These are phyloP conservation scores for Elsinoe ampelina DNA, from an alignment of 2,329 filamentous ascomycete species.

Conservation along the genomic window DNA sequence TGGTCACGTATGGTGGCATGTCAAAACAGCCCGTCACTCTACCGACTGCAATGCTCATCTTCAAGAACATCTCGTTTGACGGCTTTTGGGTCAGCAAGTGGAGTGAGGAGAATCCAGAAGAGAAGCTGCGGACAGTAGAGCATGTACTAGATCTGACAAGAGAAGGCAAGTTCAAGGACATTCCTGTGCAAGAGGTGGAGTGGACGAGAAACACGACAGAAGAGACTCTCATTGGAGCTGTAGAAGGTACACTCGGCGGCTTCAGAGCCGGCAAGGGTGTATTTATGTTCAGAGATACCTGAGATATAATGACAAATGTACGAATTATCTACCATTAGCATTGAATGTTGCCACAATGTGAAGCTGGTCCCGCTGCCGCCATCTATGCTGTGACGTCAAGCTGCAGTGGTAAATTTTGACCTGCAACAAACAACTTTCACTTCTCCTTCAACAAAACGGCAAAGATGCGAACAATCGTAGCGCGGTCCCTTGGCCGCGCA, in stretches of 20 bases:
- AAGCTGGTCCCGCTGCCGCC: background rate
- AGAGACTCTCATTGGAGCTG: slow-evolving; percentile 58
- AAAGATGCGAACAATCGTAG: background rate
- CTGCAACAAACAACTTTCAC: background rate
- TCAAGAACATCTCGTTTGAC: slow-evolving; percentile 79
- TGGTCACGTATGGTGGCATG: slow-evolving; percentile 97
- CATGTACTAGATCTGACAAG: slow-evolving; percentile 72
- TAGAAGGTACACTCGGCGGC: slow-evolving; percentile 73
- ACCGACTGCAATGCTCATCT: slow-evolving; percentile 80
- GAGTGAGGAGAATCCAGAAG: slow-evolving; percentile 64
- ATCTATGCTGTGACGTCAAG: slow-evolving; percentile 1
- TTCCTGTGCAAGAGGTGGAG: slow-evolving; percentile 67
- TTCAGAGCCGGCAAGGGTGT: slow-evolving; percentile 84
- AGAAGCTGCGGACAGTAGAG: slow-evolving; percentile 71
- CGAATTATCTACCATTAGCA: background rate
- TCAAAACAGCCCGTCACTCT: slow-evolving; percentile 73
- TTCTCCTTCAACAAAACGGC: background rate
- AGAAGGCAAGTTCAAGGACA: slow-evolving; percentile 69
- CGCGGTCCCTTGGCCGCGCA: background rate
- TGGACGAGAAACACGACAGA: slow-evolving; percentile 79
- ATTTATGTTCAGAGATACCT: slow-evolving; percentile 63
- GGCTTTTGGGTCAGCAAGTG: slow-evolving; percentile 94
- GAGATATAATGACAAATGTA: background rate
- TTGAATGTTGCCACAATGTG: background rate
- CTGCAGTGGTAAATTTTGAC: background rate